phyloP scores from a whole-genome alignment of 257 asterid genomes.

The Solanum phureja region DNA sequence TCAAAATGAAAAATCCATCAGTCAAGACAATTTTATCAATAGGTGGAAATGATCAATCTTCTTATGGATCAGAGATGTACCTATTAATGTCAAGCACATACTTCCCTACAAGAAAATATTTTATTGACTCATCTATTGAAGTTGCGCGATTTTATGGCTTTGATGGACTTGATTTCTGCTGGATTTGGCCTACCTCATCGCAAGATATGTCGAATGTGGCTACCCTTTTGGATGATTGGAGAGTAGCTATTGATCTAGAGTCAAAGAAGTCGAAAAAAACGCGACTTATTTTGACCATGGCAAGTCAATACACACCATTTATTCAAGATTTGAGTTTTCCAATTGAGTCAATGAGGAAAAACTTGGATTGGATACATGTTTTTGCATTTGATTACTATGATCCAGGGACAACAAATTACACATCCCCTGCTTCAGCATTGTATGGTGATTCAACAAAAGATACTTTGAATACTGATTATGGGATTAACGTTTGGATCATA shows the following conservation, averaged over 20 bases:
- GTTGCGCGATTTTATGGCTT: constrained; percentile 1
- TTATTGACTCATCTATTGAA: constrained; percentile 5
- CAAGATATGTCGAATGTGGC: not conserved
- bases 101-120: constrained; percentile 2
- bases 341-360: not conserved
- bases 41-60: not conserved
- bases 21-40: not conserved
- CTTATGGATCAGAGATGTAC: not conserved
- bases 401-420: not conserved
- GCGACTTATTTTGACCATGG: constrained; percentile 5
- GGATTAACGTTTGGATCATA: not conserved
- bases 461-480: not conserved
- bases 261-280: not conserved
- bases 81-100: not conserved
- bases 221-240: constrained; percentile 9
- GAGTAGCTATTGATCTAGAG: constrained; percentile 5
- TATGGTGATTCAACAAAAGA: not conserved
- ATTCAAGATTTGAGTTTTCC: not conserved
- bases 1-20: not conserved
- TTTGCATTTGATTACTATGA: not conserved
- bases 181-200: not conserved
- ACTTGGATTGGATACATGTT: constrained; percentile 13
- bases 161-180: constrained; percentile 7
- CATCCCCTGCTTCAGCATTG: not conserved
- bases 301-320: constrained; percentile 1